Evolutionary conservation across 2,329 filamentous ascomycete genomes (phyloP).

Genomic region (Claviceps spartinae): DNA sequence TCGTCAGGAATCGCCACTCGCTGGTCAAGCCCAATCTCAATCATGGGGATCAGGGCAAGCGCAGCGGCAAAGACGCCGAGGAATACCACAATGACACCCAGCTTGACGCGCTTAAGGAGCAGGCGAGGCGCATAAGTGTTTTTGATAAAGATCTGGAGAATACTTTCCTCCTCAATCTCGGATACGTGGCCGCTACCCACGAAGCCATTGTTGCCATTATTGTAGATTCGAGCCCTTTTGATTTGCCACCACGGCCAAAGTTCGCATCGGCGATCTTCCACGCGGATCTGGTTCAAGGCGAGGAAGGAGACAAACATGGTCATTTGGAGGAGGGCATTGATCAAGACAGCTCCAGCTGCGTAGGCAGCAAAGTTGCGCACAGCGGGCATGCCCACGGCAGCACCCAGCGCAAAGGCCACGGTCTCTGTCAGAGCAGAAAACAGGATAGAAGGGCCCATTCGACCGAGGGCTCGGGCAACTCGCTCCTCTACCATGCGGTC

Average conservation of each 20-base stretch:
- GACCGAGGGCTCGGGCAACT: slow-evolving; percentile 75
- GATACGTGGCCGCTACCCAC: slow-evolving; percentile 43
- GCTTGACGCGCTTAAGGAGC: slow-evolving; percentile 68
- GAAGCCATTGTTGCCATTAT: slow-evolving; percentile 44
- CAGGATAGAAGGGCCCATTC: slow-evolving; percentile 93
- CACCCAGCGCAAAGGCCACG: slow-evolving; percentile 79
- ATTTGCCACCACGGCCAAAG: slow-evolving; percentile 84
- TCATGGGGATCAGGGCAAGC: slow-evolving; percentile 68
- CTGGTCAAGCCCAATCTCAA: slow-evolving; percentile 84
- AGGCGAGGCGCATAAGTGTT: slow-evolving; percentile 76
- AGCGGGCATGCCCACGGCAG: slow-evolving; percentile 93
- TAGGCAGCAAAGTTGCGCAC: slow-evolving; percentile 96
- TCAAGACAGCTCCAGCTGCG: slow-evolving; percentile 86
- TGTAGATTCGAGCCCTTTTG: slow-evolving; percentile 55
- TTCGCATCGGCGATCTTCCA: slow-evolving; percentile 79
- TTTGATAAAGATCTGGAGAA: slow-evolving; percentile 76
- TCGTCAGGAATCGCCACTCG: slow-evolving; percentile 85
- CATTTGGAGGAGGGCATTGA: slow-evolving; percentile 92
- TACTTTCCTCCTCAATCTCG: slow-evolving; percentile 70
- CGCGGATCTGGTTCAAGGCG: slow-evolving; percentile 78
- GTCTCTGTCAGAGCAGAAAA: slow-evolving; percentile 93
- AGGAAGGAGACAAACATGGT: slow-evolving; percentile 94
- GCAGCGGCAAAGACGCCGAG: slow-evolving; percentile 77
- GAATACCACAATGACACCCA: slow-evolving; percentile 64
- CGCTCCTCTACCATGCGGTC: slow-evolving; percentile 79